Evolutionary conservation across 2,329 filamentous ascomycete species (phyloP), one percentile per base, ranked within the genome.

Genomic region (Chrysosphaeria jannelii): DNA sequence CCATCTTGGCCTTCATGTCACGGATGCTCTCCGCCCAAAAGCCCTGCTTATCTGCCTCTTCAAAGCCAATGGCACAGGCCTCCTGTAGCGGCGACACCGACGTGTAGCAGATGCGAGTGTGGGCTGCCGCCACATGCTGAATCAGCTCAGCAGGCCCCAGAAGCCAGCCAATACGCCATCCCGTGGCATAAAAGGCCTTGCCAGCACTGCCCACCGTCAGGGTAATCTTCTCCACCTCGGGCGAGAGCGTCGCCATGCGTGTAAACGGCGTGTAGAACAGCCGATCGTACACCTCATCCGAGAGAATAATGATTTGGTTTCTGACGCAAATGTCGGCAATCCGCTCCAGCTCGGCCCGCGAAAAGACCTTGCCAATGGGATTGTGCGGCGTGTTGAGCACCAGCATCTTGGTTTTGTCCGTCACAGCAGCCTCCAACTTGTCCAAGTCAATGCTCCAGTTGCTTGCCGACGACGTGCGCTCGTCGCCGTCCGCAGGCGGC

Each of bases 121-220:
- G 85, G 1, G 85, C 85, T 10, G 76, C 76, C 8, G 72, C 64
- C 16, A 90, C 81, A 40, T 90, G 74, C 40, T 88, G 71, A 47
- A 93, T 78, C 24, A 93, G 52, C 29, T 90, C 61, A 25, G 75
- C 61, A 0, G 74, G 76, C 0, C 85, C 85, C 38, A 93, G 85
- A 18, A 97, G 52, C 65, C 81, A 97, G 26, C 85, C 61, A 4
- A 93, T 79, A 27, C 85, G 67, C 85, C 85, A 97, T 22, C 85
- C 85, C 0, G 85, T 97, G 27, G 75, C 76, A 39, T 93, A 93
- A 46, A 97, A 97, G 51, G 85, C 88, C 57, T 97, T 97, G 35
- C 85, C 85, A 1, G 78, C 85, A 1, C 78, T 90, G 11, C 85
- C 85, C 14, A 97, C 85, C 0, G 85, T 93, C 23, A 97, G 47